A percentile compares a stretch with the other conserved stretches of the same genome.
These are phyloP conservation scores for Gnaphalium uliginosum DNA, from an alignment of 129 eudicot species.

Conservation along the genomic window DNA sequence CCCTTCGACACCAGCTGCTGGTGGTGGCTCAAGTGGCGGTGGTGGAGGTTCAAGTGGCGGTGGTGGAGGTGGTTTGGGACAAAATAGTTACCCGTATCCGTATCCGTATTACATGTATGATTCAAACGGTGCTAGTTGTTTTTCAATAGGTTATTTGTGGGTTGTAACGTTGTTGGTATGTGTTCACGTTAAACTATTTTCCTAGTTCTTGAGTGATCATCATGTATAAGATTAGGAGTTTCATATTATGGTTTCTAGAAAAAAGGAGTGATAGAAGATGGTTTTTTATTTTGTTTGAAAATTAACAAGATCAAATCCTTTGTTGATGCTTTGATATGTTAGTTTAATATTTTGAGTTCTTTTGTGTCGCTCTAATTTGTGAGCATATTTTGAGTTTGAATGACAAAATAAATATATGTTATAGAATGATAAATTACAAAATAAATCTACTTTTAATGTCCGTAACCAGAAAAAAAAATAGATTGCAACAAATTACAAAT, in stretches of 20 bases:
- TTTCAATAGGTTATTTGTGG: conserved; percentile 6
- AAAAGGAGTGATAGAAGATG: not conserved
- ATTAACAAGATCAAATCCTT: not conserved
- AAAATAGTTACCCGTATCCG: conserved; percentile 32
- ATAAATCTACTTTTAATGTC: too few relatives aligned
- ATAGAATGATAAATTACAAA: too few relatives aligned
- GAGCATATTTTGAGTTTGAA: not conserved
- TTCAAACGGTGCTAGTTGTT: conserved; percentile 34
- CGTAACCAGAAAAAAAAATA: too few relatives aligned
- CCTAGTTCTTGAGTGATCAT: not conserved
- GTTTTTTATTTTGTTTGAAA: not conserved
- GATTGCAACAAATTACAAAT: not conserved
- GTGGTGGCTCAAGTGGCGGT: conserved; percentile 4
- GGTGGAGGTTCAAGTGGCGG: conserved; percentile 12
- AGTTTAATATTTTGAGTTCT: not conserved
- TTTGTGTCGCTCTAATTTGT: too few relatives aligned
- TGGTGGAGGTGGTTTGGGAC: conserved; percentile 27
- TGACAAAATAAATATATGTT: not conserved
- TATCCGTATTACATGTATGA: conserved; percentile 56
- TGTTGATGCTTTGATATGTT: not conserved
- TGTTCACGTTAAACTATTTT: not conserved
- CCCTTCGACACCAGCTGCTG: conserved; percentile 31
- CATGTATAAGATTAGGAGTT: not conserved
- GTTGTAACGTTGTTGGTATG: not conserved
- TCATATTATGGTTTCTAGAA: not conserved